Evolutionary conservation across 148 eudicot genomes (phyloP), one percentile per base, ranked within the genome.

Genomic region (Amaranthus cruentus): DNA sequence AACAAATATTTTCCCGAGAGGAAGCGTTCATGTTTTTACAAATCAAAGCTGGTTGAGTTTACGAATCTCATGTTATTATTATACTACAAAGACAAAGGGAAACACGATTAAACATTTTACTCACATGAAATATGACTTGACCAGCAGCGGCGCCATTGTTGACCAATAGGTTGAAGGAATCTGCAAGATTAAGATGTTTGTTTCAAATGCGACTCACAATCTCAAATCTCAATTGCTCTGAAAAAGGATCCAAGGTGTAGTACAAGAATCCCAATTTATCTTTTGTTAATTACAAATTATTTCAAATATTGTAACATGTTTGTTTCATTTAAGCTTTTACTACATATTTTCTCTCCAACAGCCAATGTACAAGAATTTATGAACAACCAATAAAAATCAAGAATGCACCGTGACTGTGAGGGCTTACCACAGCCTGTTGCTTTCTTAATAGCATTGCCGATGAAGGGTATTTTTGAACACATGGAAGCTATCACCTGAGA

Each of bases 131-230:
- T 55, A 96, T 85, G 69, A 96, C 97, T 84, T 96, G 99, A 66
- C 99, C 97, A 50, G 99, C 97, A 78, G 96, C 90, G 55, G 73
- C 86, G 43, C 99, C 99, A 52, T 92, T 96, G 91, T 96, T 96
- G 55, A 96, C 97, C 82, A 96, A 79, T 84, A 96, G 77, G 89
- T 96, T 96, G 85, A 90, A 96, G 68, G 99, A 90, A 90, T 92
- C 97, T 92, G 90, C 85, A 81, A 10, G 14, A 38, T 69, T 72
- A 28, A 62, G 67, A 63, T 78, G 5, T 28, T 21, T 54, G 14
- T 52, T 54, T 51, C 62, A 50, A 28, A 52, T 14, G 52, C 43
- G 42, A 68, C 7, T 28, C 38, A 28, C 38, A 28, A 28, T 28
- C 1, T 28, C 38, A 28, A 6, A 28, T 28, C 1, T 28, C 38